These are phyloP conservation scores for Didymella pinodella DNA, from an alignment of 2,329 filamentous ascomycete species.

Conservation along the genomic window DNA sequence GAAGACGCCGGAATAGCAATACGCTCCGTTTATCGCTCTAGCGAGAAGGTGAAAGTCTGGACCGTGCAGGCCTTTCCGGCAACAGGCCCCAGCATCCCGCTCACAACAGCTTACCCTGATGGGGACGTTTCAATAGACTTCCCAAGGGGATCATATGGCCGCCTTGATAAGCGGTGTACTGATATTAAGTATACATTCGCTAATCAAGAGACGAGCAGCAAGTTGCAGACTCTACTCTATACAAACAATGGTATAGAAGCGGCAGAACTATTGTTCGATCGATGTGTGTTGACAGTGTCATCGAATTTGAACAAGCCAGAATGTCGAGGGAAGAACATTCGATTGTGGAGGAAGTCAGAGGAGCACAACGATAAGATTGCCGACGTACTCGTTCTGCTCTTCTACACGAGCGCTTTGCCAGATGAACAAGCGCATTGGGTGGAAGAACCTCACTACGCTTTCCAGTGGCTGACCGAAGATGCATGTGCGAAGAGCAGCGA, in stretches of 20 bases:
- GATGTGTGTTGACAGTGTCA: slow-evolving; percentile 34
- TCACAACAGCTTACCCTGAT: slow-evolving; percentile 39
- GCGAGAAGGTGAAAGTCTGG: slow-evolving; percentile 31
- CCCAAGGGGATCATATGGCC: slow-evolving; percentile 37
- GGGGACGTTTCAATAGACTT: slow-evolving; percentile 44
- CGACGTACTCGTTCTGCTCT: slow-evolving; percentile 39
- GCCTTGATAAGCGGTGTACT: slow-evolving; percentile 36
- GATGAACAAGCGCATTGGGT: slow-evolving; percentile 46
- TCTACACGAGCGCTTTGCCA: slow-evolving; percentile 40
- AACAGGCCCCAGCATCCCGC: slow-evolving; percentile 42
- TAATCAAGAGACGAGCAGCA: slow-evolving; percentile 21
- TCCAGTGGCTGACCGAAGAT: slow-evolving; percentile 41
- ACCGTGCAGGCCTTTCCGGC: slow-evolving; percentile 42
- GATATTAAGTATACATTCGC: slow-evolving; percentile 44
- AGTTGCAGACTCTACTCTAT: slow-evolving; percentile 45
- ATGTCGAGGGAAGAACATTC: slow-evolving; percentile 41
- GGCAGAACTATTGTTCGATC: slow-evolving; percentile 41
- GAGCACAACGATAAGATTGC: slow-evolving; percentile 24
- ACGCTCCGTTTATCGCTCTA: slow-evolving; percentile 35
- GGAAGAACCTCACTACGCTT: slow-evolving; percentile 45
- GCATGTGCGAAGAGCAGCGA: slow-evolving; percentile 35
- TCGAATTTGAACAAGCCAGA: slow-evolving; percentile 41
- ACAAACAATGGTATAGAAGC: slow-evolving; percentile 42
- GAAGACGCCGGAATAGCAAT: slow-evolving; percentile 41
- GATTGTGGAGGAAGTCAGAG: slow-evolving; percentile 40